Percentiles rank a stretch among this genome's conserved stretches.
phyloP scores from a whole-genome alignment of 495 filamentous ascomycete genomes.

The Podospora pseudocomata region DNA sequence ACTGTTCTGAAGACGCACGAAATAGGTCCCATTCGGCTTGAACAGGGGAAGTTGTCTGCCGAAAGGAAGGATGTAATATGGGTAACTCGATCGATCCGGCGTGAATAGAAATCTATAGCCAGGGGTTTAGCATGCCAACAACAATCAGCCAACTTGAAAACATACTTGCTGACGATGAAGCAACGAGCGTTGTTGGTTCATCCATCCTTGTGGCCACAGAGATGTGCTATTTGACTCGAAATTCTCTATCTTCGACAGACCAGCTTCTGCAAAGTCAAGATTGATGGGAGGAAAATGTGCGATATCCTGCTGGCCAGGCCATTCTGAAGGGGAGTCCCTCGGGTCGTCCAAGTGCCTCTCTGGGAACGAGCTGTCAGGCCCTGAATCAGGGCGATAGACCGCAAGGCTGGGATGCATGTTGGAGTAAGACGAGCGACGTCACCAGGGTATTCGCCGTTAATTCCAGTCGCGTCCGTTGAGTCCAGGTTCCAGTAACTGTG shows the following conservation, averaged over 20 bases:
- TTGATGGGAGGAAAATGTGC: slow-evolving; percentile 3
- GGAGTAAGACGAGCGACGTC: slow-evolving; percentile 11
- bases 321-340: slow-evolving; percentile 1
- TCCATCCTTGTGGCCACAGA: slow-evolving; percentile 8
- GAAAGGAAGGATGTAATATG: slow-evolving; percentile 7
- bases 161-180: slow-evolving; percentile 11
- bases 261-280: slow-evolving; percentile 7
- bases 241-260: not conserved
- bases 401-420: slow-evolving; percentile 22
- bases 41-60: slow-evolving; percentile 1
- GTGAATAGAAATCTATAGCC: not conserved
- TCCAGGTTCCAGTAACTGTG: not conserved
- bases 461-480: not conserved
- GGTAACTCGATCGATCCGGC: not conserved
- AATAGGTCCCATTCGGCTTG: slow-evolving; percentile 22
- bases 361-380: slow-evolving; percentile 26
- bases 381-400: slow-evolving; percentile 13
- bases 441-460: not conserved
- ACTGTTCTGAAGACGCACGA: slow-evolving; percentile 4
- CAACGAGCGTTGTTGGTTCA: slow-evolving; percentile 3
- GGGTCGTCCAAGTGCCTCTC: slow-evolving; percentile 22
- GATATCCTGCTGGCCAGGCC: slow-evolving; percentile 19
- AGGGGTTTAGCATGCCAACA: not conserved
- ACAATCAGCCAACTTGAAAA: not conserved
- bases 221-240: slow-evolving; percentile 3